Conservation (phyloP, 2,329 filamentous ascomycete species). For the Ophiocordyceps camponoti-saundersi region DNA sequence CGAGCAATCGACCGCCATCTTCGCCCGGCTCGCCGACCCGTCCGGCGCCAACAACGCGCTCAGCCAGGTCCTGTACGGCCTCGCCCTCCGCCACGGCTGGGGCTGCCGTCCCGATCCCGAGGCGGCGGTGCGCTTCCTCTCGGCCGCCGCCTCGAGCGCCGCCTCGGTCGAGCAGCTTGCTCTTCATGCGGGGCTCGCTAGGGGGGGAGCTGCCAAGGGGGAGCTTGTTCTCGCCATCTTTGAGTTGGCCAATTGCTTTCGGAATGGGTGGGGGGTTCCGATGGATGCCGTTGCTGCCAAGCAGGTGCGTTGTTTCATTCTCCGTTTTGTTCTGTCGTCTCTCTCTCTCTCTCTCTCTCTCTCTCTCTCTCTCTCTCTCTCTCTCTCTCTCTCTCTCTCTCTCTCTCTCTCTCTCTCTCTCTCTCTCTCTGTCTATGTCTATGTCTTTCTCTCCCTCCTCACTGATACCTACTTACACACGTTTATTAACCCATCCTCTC, state of each 20-base stretch:
- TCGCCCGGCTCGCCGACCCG: constrained; percentile 68
- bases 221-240: constrained; percentile 94
- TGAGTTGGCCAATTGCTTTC: constrained; percentile 83
- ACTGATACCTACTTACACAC: no score
- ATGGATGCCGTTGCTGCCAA: constrained; percentile 76
- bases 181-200: constrained; percentile 72
- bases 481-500: not conserved
- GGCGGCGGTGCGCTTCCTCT: constrained; percentile 68
- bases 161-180: constrained; percentile 75
- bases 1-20: constrained; percentile 65
- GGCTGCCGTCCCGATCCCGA: constrained; percentile 59
- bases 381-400: no score
- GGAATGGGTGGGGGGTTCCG: constrained; percentile 82
- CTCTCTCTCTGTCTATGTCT: no score
- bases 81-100: constrained; percentile 87
- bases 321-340: not conserved
- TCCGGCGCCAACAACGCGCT: constrained; percentile 78
- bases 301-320: constrained; percentile 31
- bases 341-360: not conserved
- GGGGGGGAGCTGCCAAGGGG: constrained; percentile 86
- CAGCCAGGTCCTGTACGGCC: constrained; percentile 88
- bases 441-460: no score
- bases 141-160: constrained; percentile 76
- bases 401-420: no score
- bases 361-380: not conserved